Base-by-base conservation (phyloP, 2,329 filamentous ascomycete species). In the Talaromyces pinophilus region DNA sequence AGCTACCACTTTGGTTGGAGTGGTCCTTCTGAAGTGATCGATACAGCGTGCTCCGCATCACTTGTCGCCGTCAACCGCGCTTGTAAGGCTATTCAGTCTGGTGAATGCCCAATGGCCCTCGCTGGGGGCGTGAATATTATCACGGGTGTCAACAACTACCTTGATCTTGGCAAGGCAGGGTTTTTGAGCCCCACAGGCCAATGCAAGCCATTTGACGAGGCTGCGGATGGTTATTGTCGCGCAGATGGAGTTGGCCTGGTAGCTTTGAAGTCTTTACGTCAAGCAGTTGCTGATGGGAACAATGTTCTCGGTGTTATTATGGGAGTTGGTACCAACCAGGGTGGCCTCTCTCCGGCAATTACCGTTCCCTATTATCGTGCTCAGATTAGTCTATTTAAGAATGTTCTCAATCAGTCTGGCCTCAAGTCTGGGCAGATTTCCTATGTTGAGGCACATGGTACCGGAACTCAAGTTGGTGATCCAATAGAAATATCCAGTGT, bases 111-210 rank as follows among this genome's bases (percentile, higher is more conserved):
- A 3, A 67, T 74, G 2, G 72, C 75, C 15, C 61, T 75, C 17
- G 71, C 70, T 19, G 66, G 69, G 28, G 73, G 72, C 3, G 59
- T 72, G 5, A 72, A 73, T 33, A 66, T 74, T 5, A 69, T 75
- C 13, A 66, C 78, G 2, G 73, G 71, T 17, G 78, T 73, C 55
- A 72, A 79, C 8, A 72, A 73, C 2, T 72, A 75, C 60, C 74
- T 72, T 42, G 77, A 77, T n/a, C 67, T 75, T 17, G 70, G 82
- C 71, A 74, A 65, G 22, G 63, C 63, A 8, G 63, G 63, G 4
- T 86, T 59, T 81, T 87, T 28, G 85, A 84, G 1, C 81, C 40
- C 85, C 25, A 80, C 81, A 0, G 85, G 85, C 1, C 79, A 82
- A 54, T 86, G 82, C 50, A 82, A 81, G 59, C 84, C 80, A 74